These are phyloP conservation scores for Bromus sterilis DNA, from an alignment of 176 grass and related monocot genomes.

Conservation along the genomic window DNA sequence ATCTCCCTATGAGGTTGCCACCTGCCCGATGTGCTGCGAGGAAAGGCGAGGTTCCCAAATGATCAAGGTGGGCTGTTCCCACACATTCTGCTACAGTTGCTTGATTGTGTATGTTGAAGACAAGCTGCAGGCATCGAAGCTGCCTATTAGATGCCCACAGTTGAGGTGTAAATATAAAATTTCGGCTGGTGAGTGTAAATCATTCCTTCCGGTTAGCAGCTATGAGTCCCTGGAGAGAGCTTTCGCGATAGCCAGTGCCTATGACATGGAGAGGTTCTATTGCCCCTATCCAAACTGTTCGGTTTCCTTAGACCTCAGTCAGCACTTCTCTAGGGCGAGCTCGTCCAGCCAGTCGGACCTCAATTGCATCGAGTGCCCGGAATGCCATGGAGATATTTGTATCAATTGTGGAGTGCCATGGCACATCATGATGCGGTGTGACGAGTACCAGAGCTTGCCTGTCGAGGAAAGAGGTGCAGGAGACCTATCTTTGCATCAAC, in stretches of 20 bases:
- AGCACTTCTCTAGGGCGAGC: slow-evolving; percentile 68
- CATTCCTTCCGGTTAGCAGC: slow-evolving; percentile 56
- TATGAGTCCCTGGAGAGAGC: slow-evolving; percentile 47
- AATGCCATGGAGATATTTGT: slow-evolving; percentile 86
- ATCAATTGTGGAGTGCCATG: slow-evolving; percentile 78
- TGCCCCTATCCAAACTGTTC: slow-evolving; percentile 87
- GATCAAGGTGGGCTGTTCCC: slow-evolving; percentile 65
- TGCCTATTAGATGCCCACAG: slow-evolving; percentile 58
- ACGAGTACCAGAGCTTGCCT: slow-evolving; percentile 73
- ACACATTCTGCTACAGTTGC: slow-evolving; percentile 61
- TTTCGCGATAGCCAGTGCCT: slow-evolving; percentile 23
- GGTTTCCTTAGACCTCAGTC: slow-evolving; percentile 45
- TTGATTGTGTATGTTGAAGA: slow-evolving; percentile 42
- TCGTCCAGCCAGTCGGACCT: slow-evolving; percentile 62
- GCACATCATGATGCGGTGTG: slow-evolving; percentile 82
- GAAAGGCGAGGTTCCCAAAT: slow-evolving; percentile 55
- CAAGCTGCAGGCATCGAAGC: slow-evolving; percentile 34
- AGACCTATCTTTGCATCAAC: slow-evolving; percentile 48
- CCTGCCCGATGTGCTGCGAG: slow-evolving; percentile 55
- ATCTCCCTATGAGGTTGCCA: slow-evolving; percentile 32
- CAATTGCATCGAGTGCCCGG: slow-evolving; percentile 61
- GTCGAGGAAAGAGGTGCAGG: slow-evolving; percentile 46
- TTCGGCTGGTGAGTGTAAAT: slow-evolving; percentile 51
- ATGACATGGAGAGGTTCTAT: slow-evolving; percentile 53
- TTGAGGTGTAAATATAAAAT: slow-evolving; percentile 65